These are phyloP conservation scores for Kazachstania kunashirensis DNA, from an alignment of 805 yeast species.

Conservation along the genomic window DNA sequence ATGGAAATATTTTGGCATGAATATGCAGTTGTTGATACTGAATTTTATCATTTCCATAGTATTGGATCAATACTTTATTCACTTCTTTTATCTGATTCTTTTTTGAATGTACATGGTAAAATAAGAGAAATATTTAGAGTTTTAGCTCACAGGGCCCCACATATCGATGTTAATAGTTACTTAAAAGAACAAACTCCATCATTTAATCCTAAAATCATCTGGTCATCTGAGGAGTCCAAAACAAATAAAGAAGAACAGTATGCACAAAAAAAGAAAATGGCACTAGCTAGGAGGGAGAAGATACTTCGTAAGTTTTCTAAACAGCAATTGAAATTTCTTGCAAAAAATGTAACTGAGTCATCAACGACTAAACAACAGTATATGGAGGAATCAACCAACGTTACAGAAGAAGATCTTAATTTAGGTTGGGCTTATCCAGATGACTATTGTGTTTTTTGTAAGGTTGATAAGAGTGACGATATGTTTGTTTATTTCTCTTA, in stretches of 20 bases:
- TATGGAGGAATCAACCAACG: too few relatives aligned
- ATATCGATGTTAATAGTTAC: slow-evolving; percentile 25
- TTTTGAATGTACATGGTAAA: slow-evolving; percentile 40
- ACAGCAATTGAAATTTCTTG: slow-evolving; percentile 70
- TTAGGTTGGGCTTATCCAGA: slow-evolving; percentile 17
- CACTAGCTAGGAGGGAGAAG: slow-evolving; percentile 58
- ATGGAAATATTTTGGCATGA: slow-evolving; percentile 32
- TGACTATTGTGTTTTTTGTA: slow-evolving; percentile 27
- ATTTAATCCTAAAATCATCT: slow-evolving; percentile 23
- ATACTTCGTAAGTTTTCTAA: slow-evolving; percentile 69
- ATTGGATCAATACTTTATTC: slow-evolving; percentile 33
- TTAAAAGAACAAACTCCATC: slow-evolving; percentile 32
- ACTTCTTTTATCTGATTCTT: slow-evolving; percentile 35
- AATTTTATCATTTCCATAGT: slow-evolving; percentile 33
- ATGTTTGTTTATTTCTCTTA: slow-evolving; percentile 25
- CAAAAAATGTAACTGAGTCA: slow-evolving; percentile 37
- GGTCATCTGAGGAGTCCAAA: slow-evolving; percentile 20
- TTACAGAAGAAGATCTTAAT: neutral
- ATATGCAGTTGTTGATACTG: slow-evolving; percentile 29
- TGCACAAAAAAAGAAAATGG: slow-evolving; percentile 56
- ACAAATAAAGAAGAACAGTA: slow-evolving; percentile 32
- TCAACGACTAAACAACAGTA: too few relatives aligned
- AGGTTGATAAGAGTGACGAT: slow-evolving; percentile 23
- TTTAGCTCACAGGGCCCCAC: slow-evolving; percentile 22
- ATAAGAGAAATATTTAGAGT: slow-evolving; percentile 44